phyloP scores from a whole-genome alignment of 352 stramenopile species.

The Globisporangium orthogonon region DNA sequence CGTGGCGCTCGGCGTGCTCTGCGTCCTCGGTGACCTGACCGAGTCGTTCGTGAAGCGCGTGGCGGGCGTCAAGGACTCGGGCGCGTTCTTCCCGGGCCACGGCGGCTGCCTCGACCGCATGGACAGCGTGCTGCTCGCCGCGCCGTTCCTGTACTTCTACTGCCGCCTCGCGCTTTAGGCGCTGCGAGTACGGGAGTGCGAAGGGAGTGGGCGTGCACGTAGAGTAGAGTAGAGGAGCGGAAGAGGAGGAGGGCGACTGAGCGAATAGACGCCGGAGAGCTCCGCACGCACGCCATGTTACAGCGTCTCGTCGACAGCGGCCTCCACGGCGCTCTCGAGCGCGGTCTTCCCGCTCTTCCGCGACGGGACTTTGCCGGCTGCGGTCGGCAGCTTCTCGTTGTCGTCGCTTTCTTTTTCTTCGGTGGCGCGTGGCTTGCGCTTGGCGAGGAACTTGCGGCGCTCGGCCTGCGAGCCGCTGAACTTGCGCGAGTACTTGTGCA shows the following conservation, averaged over 20 bases:
- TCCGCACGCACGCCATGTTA: constrained; percentile 4
- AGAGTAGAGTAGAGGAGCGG: no score
- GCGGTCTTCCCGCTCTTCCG: constrained; percentile 7
- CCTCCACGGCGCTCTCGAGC: constrained; percentile 15
- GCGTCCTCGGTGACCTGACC: constrained; percentile 55
- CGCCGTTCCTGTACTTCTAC: constrained; percentile 58
- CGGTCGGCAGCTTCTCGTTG: constrained; percentile 8
- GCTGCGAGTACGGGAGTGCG: neutral
- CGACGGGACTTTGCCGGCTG: neutral
- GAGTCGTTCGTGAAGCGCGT: constrained; percentile 72
- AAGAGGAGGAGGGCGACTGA: neutral
- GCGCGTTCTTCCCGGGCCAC: constrained; percentile 64
- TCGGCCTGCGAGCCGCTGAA: constrained; percentile 53
- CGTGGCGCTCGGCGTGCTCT: constrained; percentile 40
- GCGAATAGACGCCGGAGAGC: neutral
- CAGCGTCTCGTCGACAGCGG: constrained; percentile 16
- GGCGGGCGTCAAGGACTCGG: constrained; percentile 64
- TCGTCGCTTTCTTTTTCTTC: no score
- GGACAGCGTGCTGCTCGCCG: constrained; percentile 71
- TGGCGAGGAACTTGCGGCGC: constrained; percentile 63
- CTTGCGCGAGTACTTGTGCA: constrained; percentile 74
- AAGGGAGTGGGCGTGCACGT: neutral
- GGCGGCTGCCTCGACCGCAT: constrained; percentile 75
- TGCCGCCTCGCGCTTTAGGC: constrained; percentile 19
- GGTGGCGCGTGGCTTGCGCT: constrained; percentile 24